Evolutionary conservation across 1,139 yeast genomes (phyloP).

Genomic region (Pneumocystis murina): DNA sequence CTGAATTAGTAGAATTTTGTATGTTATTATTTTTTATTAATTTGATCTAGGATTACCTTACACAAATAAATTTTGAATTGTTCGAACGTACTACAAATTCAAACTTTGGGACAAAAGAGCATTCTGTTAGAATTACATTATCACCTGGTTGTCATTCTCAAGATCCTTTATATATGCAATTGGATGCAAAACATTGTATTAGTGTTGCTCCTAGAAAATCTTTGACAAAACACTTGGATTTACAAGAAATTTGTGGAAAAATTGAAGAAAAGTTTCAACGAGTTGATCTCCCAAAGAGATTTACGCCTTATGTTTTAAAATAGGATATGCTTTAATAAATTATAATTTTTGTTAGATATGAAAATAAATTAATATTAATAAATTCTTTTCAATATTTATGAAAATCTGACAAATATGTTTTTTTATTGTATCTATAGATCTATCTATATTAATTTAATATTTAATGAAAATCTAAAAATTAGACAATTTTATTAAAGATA

Average conservation of each 20-base stretch:
- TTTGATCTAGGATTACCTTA: slow-evolving; percentile 42
- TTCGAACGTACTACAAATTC: slow-evolving; percentile 38
- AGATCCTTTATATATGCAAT: slow-evolving; percentile 89
- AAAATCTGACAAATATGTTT: neutral
- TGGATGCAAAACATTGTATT: slow-evolving; percentile 91
- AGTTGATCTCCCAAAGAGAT: slow-evolving; percentile 79
- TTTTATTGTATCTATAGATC: neutral
- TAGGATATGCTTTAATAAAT: slow-evolving; percentile 18
- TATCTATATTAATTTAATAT: too few relatives aligned
- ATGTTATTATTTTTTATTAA: neutral
- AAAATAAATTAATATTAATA: neutral
- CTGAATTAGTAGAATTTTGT: slow-evolving; percentile 47
- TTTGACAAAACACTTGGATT: slow-evolving; percentile 82
- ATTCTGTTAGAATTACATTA: slow-evolving; percentile 71
- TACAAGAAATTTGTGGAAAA: slow-evolving; percentile 74
- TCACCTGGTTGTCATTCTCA: slow-evolving; percentile 98
- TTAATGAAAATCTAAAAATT: too few relatives aligned
- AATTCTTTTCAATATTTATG: neutral
- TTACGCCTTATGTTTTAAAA: slow-evolving; percentile 56
- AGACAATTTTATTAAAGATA: too few relatives aligned
- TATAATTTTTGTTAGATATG: neutral
- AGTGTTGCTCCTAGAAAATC: slow-evolving; percentile 87
- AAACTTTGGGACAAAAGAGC: slow-evolving; percentile 56
- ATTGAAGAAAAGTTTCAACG: slow-evolving; percentile 70
- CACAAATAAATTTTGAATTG: slow-evolving; percentile 86